Evolutionary conservation across 2,329 filamentous ascomycete genomes (phyloP), one percentile per base, ranked within the genome.

Genomic region (Clonostachys solani): DNA sequence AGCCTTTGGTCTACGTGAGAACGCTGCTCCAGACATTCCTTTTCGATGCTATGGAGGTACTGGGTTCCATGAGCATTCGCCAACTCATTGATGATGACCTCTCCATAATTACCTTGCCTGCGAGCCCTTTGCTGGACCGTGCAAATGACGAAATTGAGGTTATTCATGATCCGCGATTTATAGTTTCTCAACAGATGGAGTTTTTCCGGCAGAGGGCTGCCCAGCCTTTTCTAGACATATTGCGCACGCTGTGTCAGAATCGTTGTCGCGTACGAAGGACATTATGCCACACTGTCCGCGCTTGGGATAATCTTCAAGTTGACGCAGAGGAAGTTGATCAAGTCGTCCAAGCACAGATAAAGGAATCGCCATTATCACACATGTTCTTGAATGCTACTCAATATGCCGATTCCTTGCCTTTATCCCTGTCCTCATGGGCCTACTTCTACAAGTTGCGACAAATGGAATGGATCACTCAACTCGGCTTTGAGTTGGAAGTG

Each of bases 401-500:
- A 18, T n/a, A 18, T 12, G 36, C 15, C 2, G 36, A 38, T 8
- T n/a, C 15, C 7, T 38, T n/a, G 15, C 15, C 15, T 12, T 18
- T 38, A n/a, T 84, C 90, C 0, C 74, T 97, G 1, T 90, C 88
- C 2, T 91, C 87, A 5, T 99, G 94, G 94, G 81, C 85, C 0
- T 95, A 92, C 57, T 80, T 92, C 50, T 89, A 95, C 66, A 97
- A 96, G 65, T 76, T 96, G n/a, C 81, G 80, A 33, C 82, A 92
- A 58, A 89, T 96, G 77, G 86, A 92, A 61, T 87, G 84, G 74
- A 86, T 95, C 42, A 77, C 96, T 15, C 88, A 96, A 60, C 81
- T 96, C 33, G 94, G 95, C 12, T 97, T 99, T 63, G 94, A 99
- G 66, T 83, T 96, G 12, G 86, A 92, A 40, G 81, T 96, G 10